A percentile compares a stretch with the other conserved stretches of the same genome.
Evolutionary conservation across 306 rosid genomes (phyloP).

Genomic region (Mimosa bimucronata): DNA sequence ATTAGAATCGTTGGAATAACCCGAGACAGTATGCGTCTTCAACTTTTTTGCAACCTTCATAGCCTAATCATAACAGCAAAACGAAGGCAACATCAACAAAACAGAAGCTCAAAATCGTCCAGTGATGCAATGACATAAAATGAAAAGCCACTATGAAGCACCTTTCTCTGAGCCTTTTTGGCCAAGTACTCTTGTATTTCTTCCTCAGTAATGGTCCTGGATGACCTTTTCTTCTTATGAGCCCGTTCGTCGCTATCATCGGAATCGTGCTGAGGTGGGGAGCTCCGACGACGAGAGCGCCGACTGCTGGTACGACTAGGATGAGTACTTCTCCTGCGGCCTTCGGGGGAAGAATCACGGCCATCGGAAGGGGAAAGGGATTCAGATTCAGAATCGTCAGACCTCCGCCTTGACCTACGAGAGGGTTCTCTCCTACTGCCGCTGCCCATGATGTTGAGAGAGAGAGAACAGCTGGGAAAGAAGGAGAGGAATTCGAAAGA

Average conservation of each 20-base stretch:
- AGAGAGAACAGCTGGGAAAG: neutral
- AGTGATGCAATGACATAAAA: neutral
- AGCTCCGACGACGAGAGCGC: constrained; percentile 47
- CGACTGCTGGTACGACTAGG: constrained; percentile 40
- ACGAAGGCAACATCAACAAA: neutral
- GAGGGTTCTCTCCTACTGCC: constrained; percentile 48
- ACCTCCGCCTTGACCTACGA: constrained; percentile 39
- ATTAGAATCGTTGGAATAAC: constrained; percentile 91
- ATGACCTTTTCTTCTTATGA: constrained; percentile 54
- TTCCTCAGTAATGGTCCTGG: constrained; percentile 66
- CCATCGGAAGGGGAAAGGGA: constrained; percentile 45
- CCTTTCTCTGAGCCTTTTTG: constrained; percentile 86
- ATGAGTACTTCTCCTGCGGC: constrained; percentile 42
- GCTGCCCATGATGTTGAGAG: constrained; percentile 27
- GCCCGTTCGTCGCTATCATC: constrained; percentile 46
- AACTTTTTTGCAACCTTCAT: constrained; percentile 69
- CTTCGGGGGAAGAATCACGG: constrained; percentile 43
- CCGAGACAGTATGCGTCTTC: constrained; percentile 70
- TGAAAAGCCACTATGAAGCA: constrained; percentile 32
- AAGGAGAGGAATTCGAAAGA: neutral
- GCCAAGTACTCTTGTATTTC: constrained; percentile 73
- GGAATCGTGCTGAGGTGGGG: constrained; percentile 43
- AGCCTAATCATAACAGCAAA: constrained; percentile 49
- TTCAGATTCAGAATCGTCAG: constrained; percentile 52
- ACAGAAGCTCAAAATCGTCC: neutral